Base-by-base conservation (phyloP, 805 yeast genomes). In the Torulaspora quercuum region DNA sequence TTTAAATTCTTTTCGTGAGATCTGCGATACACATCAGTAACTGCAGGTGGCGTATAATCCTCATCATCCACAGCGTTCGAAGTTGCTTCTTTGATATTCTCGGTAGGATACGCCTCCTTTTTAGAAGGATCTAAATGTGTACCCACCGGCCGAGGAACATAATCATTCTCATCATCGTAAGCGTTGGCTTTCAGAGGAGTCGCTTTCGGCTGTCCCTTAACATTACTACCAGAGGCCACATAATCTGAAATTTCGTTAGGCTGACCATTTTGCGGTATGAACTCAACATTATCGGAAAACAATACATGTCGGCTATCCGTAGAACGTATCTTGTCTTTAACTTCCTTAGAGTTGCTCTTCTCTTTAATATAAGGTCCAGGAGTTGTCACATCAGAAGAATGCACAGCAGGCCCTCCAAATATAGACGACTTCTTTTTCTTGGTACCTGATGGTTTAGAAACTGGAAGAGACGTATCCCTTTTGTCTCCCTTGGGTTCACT, bases 401-500 rank as follows among this genome's bases (percentile, higher is more conserved):
- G n/a, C n/a, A 48, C 16, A 8, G 48, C 28, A 2, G 53, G 48
- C 2, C 46, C 55, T 7, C 61, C 59, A 42, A 59, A 59, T 17
- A 59, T 51, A 1, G 63, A 55, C 2, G 64, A 59, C 35, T 56
- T 59, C 35, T 53, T 57, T 34, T 51, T 55, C 3, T 37, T 37
- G 8, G 51, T 48, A 11, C 59, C 58, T 8, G 47, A 29, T 8
- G 41, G 12, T 5, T 19, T 26, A 16, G 17, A 14, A 10, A 31
- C 25, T 16, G 27, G 11, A 4, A 26, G 11, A 13, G 34, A 21
- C 3, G 35, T 4, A 12, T 19, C 25, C 3, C 21, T 27, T 31
- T 25, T 29, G 7, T 33, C 35, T 9, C 33, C 30, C 10, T 12
- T 27, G 12, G 43, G 37, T 6, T 21, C 21, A 7, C 12, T 28